Evolutionary conservation across 2,329 filamentous ascomycete species (phyloP), one percentile per base, ranked within the genome.

Genomic region (Pseudogymnoascus sp.): DNA sequence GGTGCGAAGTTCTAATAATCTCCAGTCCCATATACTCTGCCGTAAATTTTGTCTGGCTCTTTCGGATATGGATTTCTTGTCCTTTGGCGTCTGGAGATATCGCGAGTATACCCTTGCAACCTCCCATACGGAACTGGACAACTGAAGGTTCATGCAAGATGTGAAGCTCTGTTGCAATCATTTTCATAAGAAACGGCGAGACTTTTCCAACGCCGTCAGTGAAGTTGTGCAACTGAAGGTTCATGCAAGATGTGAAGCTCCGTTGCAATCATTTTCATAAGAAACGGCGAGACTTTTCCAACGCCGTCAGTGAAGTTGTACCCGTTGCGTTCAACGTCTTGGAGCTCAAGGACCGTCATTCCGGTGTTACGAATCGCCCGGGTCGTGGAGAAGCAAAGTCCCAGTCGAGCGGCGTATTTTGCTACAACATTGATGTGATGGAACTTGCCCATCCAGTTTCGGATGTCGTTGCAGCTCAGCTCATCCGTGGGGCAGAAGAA

Each of bases 351-450:
- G 26, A 83, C 73, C 1, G 80, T 78, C 0, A 83, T 83, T 1
- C 80, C 78, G 21, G 86, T 83, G 14, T 85, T 81, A 29, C 79
- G 80, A 43, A 96, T 86, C 10, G 89, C 86, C 64, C 90, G 80
- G 0, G 94, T 99, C 0, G 93, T 97, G 0, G 94, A 97, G 72
- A 99, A 97, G 72, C 92, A 97, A 74, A 97, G 94, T 0, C 94
- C 94, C 16, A 97, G 78, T 29, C 94, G 84, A 29, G 94, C 91
- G 58, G 91, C 90, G 72, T 92, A 90, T 70, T 96, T 97, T 31
- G 93, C 92, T n/a, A 96, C 83, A 26, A 89, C 83, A 62, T 81
- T 84, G 73, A 97, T 97, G 65, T 91, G 83, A 12, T 80, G 80
- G 69, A 99, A 96, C 12, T 88, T 78, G 0, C 94, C 94, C 88